A percentile compares a stretch with the other conserved stretches of the same genome.
Conservation (phyloP, 1,284 basidiomycete species). For the Singerocomus inundabilis region DNA sequence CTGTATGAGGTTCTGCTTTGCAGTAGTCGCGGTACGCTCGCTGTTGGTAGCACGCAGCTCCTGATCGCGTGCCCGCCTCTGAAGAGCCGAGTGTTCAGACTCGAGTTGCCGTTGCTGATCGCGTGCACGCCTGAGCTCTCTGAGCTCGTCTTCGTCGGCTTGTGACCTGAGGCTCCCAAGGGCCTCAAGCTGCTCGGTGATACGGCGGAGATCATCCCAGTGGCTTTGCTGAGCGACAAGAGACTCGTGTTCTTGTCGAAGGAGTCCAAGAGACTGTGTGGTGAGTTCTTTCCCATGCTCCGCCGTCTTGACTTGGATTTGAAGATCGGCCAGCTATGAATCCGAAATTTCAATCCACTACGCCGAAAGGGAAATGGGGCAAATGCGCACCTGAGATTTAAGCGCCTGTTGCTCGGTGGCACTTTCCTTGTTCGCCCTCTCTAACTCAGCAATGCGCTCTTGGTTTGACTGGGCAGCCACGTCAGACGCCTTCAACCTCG, state of each 20-base stretch:
- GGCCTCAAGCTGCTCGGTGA: constrained; percentile 66
- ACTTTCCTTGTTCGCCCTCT: constrained; percentile 55
- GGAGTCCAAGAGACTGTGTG: constrained; percentile 44
- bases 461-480: constrained; percentile 57
- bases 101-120: constrained; percentile 67
- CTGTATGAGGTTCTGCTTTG: constrained; percentile 63
- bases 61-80: constrained; percentile 70
- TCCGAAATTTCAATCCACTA: not conserved
- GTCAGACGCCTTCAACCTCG: constrained; percentile 68
- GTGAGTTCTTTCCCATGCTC: constrained; percentile 61
- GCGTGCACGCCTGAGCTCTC: constrained; percentile 61
- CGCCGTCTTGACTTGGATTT: constrained; percentile 53
- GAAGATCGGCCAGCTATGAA: constrained; percentile 56
- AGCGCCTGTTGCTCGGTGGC: constrained; percentile 52
- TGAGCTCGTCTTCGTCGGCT: constrained; percentile 67
- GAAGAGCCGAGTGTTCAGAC: constrained; percentile 60
- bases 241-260: constrained; percentile 61
- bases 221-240: constrained; percentile 59
- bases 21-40: constrained; percentile 56
- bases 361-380: not conserved
- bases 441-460: constrained; percentile 58
- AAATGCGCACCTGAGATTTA: constrained; percentile 53
- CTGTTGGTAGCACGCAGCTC: constrained; percentile 59
- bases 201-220: constrained; percentile 68
- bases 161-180: constrained; percentile 59